Base-by-base conservation (phyloP, 345 rosid genomes). In the Xanthoceras sorbifolium region DNA sequence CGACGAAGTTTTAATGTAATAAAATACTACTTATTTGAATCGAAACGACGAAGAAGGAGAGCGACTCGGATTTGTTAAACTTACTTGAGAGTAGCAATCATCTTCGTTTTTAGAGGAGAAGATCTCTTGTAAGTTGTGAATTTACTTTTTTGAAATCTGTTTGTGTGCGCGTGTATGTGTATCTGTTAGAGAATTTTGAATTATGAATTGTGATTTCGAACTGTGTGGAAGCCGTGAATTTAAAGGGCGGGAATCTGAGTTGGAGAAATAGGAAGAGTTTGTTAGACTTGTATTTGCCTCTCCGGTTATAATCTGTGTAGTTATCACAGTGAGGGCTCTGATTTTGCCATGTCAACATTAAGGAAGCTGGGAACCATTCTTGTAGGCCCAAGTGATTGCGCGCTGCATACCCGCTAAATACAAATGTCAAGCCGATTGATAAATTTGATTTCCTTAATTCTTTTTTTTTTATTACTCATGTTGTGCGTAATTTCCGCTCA, bases 1-100 rank as follows among this genome's bases (percentile, higher is more conserved):
- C 10, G 55, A 72, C 69, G 26, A 74, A 4, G 55, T 54, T 29
- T 61, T 20, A 26, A 48, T 12, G 26, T 32, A 26, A 22, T 22
- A n/a, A 36, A 28, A 75, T 42, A 25, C 46, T 17, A 46, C 12
- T 32, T 63, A 76, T 42, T 77, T 38, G 18, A 64, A 57, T 61
- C 3, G 38, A 11, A 32, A 64, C 14, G 72, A 67, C 12, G 69
- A 75, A 66, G 29, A 75, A 75, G 77, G 40, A 64, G 23, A 11
- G 20, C 14, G 71, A 59, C 29, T 44, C 48, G 14, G 54, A 57
- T 70, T 9, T 40, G 25, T 38, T 15, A 73, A 55, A 79, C 89
- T 86, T 81, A 92, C 98, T 88, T 94, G 74, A 92, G 91, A 78
- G 92, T 72, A 59, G 93, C 86, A 25, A 90, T 83, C 97, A 92